These are phyloP conservation scores for Coniella vitis DNA, from an alignment of 2,329 filamentous ascomycete genomes.

Conservation along the genomic window DNA sequence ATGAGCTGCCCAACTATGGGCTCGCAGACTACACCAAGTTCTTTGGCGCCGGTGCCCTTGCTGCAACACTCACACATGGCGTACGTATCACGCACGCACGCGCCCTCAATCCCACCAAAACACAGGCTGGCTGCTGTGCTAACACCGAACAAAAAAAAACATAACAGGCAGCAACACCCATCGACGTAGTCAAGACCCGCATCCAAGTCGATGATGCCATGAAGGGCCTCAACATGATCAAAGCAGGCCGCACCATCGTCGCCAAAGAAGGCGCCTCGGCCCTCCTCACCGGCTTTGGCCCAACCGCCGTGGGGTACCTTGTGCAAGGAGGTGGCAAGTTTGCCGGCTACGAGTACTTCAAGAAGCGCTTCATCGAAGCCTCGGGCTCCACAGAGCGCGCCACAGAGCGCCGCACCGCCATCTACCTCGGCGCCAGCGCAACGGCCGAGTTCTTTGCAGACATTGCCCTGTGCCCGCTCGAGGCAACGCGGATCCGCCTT, in stretches of 20 bases:
- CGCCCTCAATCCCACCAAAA: background rate
- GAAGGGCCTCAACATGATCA: constrained; percentile 79
- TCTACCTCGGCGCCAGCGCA: constrained; percentile 69
- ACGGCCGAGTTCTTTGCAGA: constrained; percentile 68
- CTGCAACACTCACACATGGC: constrained; percentile 44
- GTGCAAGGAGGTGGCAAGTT: constrained; percentile 89
- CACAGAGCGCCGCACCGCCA: constrained; percentile 38
- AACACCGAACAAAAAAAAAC: no score
- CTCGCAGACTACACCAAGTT: constrained; percentile 43
- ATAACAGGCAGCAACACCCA: constrained; percentile 49
- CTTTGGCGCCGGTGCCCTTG: constrained; percentile 46
- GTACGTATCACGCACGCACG: constrained; percentile 26
- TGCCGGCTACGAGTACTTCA: constrained; percentile 91
- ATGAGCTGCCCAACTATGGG: constrained; percentile 34
- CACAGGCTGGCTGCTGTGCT: no score
- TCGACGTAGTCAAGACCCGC: constrained; percentile 77
- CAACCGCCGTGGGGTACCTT: constrained; percentile 81
- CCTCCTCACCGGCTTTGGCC: constrained; percentile 76
- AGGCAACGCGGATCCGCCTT: constrained; percentile 72
- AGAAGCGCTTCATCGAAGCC: constrained; percentile 72
- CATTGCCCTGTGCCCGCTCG: constrained; percentile 80
- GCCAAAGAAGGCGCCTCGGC: constrained; percentile 71
- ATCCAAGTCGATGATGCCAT: constrained; percentile 83
- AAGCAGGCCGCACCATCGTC: constrained; percentile 72
- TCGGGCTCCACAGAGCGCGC: constrained; percentile 47